Evolutionary conservation across 1,139 yeast genomes (phyloP), one percentile per base, ranked within the genome.

Genomic region (Blastobotrys malaysiensis): DNA sequence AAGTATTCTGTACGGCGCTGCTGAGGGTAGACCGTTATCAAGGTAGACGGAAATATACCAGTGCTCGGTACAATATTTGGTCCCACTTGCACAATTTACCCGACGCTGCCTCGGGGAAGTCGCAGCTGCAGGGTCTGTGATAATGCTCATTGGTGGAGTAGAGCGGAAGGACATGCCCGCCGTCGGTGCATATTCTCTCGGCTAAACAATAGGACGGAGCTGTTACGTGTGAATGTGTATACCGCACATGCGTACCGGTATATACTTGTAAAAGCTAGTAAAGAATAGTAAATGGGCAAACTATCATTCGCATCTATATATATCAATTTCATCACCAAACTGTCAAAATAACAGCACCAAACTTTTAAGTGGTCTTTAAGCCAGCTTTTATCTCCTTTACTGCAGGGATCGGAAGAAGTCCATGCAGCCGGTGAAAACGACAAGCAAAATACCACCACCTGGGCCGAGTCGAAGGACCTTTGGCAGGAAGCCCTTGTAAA

Each of bases 381-480:
- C n/a, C n/a, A 46, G 39, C 11, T 31, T 46, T 45, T 36, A 31
- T 19, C 16, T 11, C 26, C 16, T 19, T 46, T 77, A 82, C 60
- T 85, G 86, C 57, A 78, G 60, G 14, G 80, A 76, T 74, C 96
- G 81, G 77, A 93, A 93, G 77, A 90, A 88, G 70, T 91, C 97
- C 96, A 91, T 90, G 65, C 93, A 84, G 43, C 91, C 79, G 51
- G 97, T 89, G 77, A 90, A 93, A 18, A 95, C 99, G 53, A 95
- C 98, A 70, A 93, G 79, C 68, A 95, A 77, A 64, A 95, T 91
- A 77, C 99, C 99, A 70, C 99, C 99, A 68, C 99, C 99, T 58
- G 99, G 99, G 54, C 99, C 99, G 65, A 95, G 80, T 80, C 99
- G 86, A 70, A 93, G 80, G 19, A 95, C 98, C 79, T 95, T 95